Conservation (phyloP, 2,329 filamentous ascomycete species). For the Colletotrichum sp. region DNA sequence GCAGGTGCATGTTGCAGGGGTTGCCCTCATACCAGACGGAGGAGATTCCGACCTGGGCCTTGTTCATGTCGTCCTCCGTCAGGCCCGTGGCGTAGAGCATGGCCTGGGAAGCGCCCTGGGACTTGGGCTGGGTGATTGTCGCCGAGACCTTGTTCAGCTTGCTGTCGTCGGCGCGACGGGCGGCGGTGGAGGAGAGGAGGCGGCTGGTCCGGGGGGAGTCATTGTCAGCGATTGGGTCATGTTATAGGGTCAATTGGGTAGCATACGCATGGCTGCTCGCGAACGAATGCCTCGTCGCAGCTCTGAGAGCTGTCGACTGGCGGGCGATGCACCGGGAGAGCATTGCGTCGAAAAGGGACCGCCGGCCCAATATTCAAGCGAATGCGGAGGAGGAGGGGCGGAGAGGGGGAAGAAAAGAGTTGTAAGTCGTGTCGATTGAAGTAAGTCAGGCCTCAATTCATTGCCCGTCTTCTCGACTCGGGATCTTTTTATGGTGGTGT, state of each 20-base stretch:
- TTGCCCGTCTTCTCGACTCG: neutral
- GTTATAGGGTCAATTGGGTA: neutral
- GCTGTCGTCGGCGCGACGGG: constrained; percentile 55
- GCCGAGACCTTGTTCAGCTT: constrained; percentile 84
- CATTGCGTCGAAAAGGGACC: constrained; percentile 21
- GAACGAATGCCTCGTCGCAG: constrained; percentile 23
- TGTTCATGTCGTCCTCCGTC: constrained; percentile 85
- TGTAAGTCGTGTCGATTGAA: neutral
- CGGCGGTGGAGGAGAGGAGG: constrained; percentile 54
- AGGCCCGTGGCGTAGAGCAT: constrained; percentile 98
- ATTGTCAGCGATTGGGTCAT: neutral
- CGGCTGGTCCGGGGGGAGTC: constrained; percentile 41
- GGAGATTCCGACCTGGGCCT: constrained; percentile 96
- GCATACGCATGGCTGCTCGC: constrained; percentile 25
- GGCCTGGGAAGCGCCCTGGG: constrained; percentile 96
- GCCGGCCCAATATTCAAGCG: neutral
- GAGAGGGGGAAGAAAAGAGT: neutral
- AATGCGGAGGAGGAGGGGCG: neutral
- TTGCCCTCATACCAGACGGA: constrained; percentile 99
- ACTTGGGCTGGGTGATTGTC: constrained; percentile 93
- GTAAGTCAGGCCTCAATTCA: neutral
- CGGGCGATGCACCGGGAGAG: constrained; percentile 22
- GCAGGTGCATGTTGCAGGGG: constrained; percentile 98
- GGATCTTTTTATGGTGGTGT: neutral
- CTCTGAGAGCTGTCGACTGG: constrained; percentile 26